Conservation (phyloP, 208 protist genomes). For the Phytomonas serpens region DNA sequence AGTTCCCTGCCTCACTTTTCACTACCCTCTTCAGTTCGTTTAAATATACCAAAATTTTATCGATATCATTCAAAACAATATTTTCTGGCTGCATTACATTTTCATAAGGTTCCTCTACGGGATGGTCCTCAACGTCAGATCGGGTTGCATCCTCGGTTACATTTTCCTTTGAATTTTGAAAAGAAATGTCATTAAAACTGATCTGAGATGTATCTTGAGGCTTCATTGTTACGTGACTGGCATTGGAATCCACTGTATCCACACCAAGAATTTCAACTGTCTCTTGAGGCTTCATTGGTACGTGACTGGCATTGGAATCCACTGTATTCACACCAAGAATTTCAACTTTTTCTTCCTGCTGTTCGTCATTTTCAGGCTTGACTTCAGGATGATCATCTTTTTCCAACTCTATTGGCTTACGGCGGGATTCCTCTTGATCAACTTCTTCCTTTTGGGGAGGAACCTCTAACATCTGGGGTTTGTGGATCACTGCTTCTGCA, state of each 20-base stretch:
- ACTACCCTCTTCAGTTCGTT: neutral
- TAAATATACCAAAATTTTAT: neutral
- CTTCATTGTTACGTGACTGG: neutral
- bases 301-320: neutral
- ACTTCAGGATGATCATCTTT: neutral
- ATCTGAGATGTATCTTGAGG: neutral
- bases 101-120: neutral
- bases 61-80: neutral
- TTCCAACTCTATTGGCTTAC: neutral
- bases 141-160: neutral
- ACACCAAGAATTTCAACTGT: neutral
- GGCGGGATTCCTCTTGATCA: neutral
- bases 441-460: neutral
- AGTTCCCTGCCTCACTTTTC: neutral
- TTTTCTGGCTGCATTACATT: neutral
- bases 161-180: neutral
- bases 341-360: neutral
- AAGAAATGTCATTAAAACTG: neutral
- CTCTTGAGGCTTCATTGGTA: neutral
- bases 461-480: neutral
- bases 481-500: neutral
- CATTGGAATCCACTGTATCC: neutral
- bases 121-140: neutral
- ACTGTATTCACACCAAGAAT: neutral
- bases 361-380: neutral